Evolutionary conservation across 108 stramenopile genomes (phyloP).

Genomic region (Cyclotella baltica): DNA sequence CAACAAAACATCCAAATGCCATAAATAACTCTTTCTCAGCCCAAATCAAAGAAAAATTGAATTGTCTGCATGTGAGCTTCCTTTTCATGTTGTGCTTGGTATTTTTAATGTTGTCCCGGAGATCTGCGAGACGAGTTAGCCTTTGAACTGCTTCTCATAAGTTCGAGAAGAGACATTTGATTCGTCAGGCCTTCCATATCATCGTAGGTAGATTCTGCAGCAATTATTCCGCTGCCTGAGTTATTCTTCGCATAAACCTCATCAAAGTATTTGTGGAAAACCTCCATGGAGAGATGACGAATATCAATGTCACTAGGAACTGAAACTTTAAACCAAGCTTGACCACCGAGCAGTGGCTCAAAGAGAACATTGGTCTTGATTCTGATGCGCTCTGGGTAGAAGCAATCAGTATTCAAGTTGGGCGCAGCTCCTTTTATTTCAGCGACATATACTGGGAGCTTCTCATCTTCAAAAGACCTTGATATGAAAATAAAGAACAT

Average conservation of each 20-base stretch:
- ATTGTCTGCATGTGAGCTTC: no score
- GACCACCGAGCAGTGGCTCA: conserved; percentile 13
- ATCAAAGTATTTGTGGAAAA: conserved; percentile 17
- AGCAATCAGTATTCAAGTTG: conserved; percentile 22
- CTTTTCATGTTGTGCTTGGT: no score
- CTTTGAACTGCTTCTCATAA: no score
- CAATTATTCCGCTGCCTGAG: no score
- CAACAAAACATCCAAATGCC: no score
- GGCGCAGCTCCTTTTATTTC: conserved; percentile 24
- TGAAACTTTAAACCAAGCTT: conserved; percentile 11
- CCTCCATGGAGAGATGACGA: conserved; percentile 21
- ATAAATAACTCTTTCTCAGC: no score
- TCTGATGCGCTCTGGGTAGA: conserved; percentile 17
- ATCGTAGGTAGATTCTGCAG: not conserved
- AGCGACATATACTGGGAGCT: conserved; percentile 19
- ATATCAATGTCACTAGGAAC: conserved; percentile 16
- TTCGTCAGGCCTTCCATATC: no score
- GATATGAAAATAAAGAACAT: conserved; percentile 21
- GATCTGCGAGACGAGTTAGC: no score
- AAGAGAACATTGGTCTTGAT: conserved; percentile 32
- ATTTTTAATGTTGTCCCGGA: no score
- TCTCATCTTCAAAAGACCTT: conserved; percentile 2
- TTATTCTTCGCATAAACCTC: no score
- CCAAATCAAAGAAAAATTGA: no score
- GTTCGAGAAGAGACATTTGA: no score